phyloP scores from a whole-genome alignment of 768 basidiomycete species.

The Fibroporia radiculosa region DNA sequence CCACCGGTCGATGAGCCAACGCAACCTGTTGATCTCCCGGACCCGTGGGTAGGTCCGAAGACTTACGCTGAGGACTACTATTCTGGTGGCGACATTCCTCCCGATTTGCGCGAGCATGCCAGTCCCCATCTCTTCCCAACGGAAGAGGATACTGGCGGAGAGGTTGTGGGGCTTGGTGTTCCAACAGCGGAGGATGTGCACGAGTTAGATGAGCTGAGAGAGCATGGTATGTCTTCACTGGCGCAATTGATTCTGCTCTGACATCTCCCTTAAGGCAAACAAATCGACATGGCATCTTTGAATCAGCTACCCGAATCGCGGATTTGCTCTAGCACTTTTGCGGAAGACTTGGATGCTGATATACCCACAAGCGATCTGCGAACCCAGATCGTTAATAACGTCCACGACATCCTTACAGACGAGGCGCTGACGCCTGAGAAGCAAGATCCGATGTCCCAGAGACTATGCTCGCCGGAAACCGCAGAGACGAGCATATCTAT shows the following conservation, averaged over 20 bases:
- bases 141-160: conserved; percentile 7
- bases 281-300: too few species aligned
- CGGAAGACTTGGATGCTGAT: conserved; percentile 35
- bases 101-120: not conserved
- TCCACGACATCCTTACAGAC: conserved; percentile 9
- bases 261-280: too few species aligned
- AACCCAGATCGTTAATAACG: conserved; percentile 9
- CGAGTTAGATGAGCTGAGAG: not conserved
- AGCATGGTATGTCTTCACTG: not conserved
- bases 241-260: not conserved
- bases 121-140: conserved; percentile 24
- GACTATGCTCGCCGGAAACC: too few species aligned
- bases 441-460: conserved; percentile 5
- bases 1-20: conserved; percentile 3
- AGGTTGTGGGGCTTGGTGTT: not conserved
- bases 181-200: not conserved
- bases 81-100: conserved; percentile 33
- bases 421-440: not conserved
- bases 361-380: not conserved
- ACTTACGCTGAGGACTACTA: conserved; percentile 37
- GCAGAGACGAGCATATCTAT: too few species aligned
- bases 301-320: conserved; percentile 31
- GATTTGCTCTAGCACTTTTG: conserved; percentile 30
- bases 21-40: conserved; percentile 25
- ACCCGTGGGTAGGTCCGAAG: conserved; percentile 34